Conservation (phyloP, 176 grass and related monocot species). For the Leersia perrieri region DNA sequence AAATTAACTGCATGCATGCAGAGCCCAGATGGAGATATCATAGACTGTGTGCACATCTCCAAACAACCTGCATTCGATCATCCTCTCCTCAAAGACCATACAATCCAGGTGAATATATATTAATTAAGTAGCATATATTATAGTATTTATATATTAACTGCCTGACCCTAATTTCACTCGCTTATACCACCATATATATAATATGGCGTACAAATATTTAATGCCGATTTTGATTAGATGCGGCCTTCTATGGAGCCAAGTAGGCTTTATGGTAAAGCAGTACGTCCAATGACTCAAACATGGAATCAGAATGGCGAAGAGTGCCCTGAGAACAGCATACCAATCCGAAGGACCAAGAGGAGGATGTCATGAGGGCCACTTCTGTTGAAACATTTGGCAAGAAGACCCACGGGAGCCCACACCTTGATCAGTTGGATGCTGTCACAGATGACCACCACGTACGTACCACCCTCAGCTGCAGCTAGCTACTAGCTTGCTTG, state of each 20-base stretch:
- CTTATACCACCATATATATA: too few species aligned
- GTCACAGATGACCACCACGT: conserved; percentile 54
- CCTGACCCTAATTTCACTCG: too few species aligned
- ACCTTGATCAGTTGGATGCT: conserved; percentile 11
- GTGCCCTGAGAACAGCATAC: conserved; percentile 60
- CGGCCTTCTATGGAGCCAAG: conserved; percentile 57
- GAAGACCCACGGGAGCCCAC: conserved; percentile 45
- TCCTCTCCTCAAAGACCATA: conserved; percentile 70
- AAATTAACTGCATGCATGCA: too few species aligned
- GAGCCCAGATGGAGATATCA: conserved; percentile 67
- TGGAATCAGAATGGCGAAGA: conserved; percentile 56
- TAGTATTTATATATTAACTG: too few species aligned
- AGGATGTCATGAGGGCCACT: conserved; percentile 57
- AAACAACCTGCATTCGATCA: conserved; percentile 69
- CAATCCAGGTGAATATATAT: conserved; percentile 61
- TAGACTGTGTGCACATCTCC: conserved; percentile 73
- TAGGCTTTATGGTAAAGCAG: conserved; percentile 49
- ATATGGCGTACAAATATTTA: too few species aligned
- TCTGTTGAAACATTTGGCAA: conserved; percentile 55
- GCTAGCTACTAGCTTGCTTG: too few species aligned
- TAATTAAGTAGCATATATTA: too few species aligned
- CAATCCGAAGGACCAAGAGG: conserved; percentile 60
- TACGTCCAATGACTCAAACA: conserved; percentile 36
- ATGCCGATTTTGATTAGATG: conserved; percentile 30
- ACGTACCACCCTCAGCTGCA: neutral